phyloP scores from a whole-genome alignment of 1,284 basidiomycete species.

The Chondrostereum purpureum region DNA sequence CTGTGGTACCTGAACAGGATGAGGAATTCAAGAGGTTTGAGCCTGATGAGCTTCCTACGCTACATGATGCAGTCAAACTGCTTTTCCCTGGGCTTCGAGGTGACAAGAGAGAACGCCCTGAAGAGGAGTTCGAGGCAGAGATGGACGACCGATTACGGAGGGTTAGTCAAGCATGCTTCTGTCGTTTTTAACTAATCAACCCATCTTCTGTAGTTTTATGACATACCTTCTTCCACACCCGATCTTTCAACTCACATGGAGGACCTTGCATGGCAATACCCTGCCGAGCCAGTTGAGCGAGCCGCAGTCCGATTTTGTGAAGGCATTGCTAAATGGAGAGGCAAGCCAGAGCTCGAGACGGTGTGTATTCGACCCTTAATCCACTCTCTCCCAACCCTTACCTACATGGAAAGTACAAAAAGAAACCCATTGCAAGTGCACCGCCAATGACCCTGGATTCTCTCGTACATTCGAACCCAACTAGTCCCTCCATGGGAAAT shows the following conservation, averaged over 20 bases:
- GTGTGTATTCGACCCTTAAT: constrained; percentile 30
- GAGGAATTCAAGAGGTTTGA: constrained; percentile 40
- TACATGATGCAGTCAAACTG: constrained; percentile 58
- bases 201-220: constrained; percentile 65
- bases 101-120: constrained; percentile 23
- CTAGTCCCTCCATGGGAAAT: constrained; percentile 36
- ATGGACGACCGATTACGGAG: constrained; percentile 63
- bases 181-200: constrained; percentile 11
- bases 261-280: constrained; percentile 70
- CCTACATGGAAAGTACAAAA: constrained; percentile 44
- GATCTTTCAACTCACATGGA: constrained; percentile 76
- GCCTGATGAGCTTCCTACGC: constrained; percentile 67
- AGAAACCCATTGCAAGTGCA: constrained; percentile 25
- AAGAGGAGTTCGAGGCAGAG: constrained; percentile 45
- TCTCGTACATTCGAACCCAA: constrained; percentile 56
- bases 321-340: constrained; percentile 71
- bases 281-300: constrained; percentile 73
- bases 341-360: constrained; percentile 74
- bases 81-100: constrained; percentile 56
- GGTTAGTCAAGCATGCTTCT: constrained; percentile 35
- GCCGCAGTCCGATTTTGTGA: constrained; percentile 73
- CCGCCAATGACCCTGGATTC: constrained; percentile 50
- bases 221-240: constrained; percentile 59
- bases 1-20: constrained; percentile 14
- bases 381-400: constrained; percentile 13